Conservation (phyloP, 2,329 filamentous ascomycete species). For the Blastomyces emzantsi region DNA sequence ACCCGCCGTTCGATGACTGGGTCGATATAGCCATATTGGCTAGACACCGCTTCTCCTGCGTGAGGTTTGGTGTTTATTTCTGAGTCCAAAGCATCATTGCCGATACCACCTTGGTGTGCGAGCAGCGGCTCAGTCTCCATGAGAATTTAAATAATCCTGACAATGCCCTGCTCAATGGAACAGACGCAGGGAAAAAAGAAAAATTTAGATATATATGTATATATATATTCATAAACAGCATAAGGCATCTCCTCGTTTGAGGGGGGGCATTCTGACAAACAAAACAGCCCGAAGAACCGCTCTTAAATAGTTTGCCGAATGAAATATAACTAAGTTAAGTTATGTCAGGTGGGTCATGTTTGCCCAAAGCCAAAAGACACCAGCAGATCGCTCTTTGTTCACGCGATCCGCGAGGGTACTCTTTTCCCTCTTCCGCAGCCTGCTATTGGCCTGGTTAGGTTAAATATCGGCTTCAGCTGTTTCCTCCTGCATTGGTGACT, state of each 20-base stretch:
- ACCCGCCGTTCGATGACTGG: constrained; percentile 29
- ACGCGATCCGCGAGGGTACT: neutral
- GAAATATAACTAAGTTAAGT: neutral
- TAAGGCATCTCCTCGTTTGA: no score
- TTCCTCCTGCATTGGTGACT: neutral
- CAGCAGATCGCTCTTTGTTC: neutral
- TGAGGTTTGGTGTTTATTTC: neutral
- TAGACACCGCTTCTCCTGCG: neutral
- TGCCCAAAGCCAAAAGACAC: neutral
- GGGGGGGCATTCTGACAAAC: no score
- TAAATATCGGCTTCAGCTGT: neutral
- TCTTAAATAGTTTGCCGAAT: neutral
- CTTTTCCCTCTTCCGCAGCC: neutral
- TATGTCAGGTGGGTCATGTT: neutral
- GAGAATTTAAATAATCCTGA: neutral
- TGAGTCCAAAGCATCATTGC: neutral
- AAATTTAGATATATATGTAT: no score
- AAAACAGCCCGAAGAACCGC: no score
- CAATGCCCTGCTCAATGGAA: neutral
- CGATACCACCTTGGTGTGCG: neutral
- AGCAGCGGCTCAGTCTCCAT: neutral
- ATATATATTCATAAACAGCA: neutral
- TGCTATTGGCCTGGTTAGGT: neutral
- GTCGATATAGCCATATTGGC: constrained; percentile 22
- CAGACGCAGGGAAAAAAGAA: neutral